Conservation (phyloP, 2,329 filamentous ascomycete species). For the Dendryphion nanum region DNA sequence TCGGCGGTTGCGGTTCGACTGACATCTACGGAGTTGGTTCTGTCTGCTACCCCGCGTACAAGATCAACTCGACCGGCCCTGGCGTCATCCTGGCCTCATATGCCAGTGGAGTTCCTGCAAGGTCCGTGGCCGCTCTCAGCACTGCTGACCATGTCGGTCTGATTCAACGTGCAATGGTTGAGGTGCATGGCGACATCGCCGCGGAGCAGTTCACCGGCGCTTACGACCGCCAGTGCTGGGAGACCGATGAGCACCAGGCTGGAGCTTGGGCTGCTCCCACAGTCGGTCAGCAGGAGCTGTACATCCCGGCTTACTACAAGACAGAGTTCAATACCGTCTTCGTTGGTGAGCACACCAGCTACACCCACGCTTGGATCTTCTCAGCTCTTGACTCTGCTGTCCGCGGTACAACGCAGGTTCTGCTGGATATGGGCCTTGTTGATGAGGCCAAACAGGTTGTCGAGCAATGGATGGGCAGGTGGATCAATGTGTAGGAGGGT, state of each 20-base stretch:
- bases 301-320: slow-evolving; percentile 70
- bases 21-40: slow-evolving; percentile 62
- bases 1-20: slow-evolving; percentile 61
- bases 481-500: slow-evolving; percentile 54
- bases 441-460: slow-evolving; percentile 67
- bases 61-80: slow-evolving; percentile 62
- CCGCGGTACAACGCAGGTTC: slow-evolving; percentile 61
- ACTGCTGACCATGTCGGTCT: slow-evolving; percentile 63
- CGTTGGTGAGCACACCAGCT: slow-evolving; percentile 65
- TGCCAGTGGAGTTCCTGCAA: slow-evolving; percentile 46
- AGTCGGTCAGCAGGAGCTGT: slow-evolving; percentile 66
- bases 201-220: slow-evolving; percentile 63
- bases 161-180: slow-evolving; percentile 64
- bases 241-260: slow-evolving; percentile 58
- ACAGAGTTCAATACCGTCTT: slow-evolving; percentile 70
- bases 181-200: slow-evolving; percentile 63
- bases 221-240: slow-evolving; percentile 66
- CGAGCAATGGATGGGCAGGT: slow-evolving; percentile 67
- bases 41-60: slow-evolving; percentile 67
- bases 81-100: slow-evolving; percentile 64
- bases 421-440: slow-evolving; percentile 64
- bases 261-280: slow-evolving; percentile 62
- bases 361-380: slow-evolving; percentile 70
- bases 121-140: slow-evolving; percentile 48
- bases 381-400: slow-evolving; percentile 67